Base-by-base conservation (phyloP, 2,329 filamentous ascomycete species). In the Aureobasidium uvarum region DNA sequence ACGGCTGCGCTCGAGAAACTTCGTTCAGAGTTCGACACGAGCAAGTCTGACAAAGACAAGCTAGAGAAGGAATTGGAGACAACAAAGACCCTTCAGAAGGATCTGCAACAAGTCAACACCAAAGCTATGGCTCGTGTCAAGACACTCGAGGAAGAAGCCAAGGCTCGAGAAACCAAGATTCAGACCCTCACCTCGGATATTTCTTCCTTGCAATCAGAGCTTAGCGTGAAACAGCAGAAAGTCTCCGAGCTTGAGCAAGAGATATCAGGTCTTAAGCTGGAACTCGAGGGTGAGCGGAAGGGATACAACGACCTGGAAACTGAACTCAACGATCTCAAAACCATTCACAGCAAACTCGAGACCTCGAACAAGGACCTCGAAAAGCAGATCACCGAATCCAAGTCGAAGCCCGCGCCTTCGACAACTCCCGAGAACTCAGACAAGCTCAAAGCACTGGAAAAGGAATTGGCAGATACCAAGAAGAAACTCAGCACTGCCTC, bases 211-310 rank as follows among this genome's bases (percentile, higher is more conserved):
- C 68, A 72, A 50, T 66, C 68, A 2, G 71, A 73, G 5, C 64
- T 71, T 16, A 68, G 70, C 18, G 62, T 54, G 23, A 66, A 68
- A 28, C 68, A 70, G 36, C 68, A 63, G 25, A 70, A 72, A 56
- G 62, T 77, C 20, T 77, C 82, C 48, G 80, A 83, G 23, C 76
- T 78, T 23, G 79, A 82, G n/a, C 71, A 71, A 36, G 71, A 73
- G 48, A 38, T 73, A 25, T 67, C 69, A 1, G 66, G 68, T 28
- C 65, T 74, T 18, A 59, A 65, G 51, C 43, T 66, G 3, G 65
- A 71, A 48, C 51, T 69, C 1, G 64, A 69, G 45, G 66, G 66
- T 1, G 68, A 69, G 50, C 36, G 67, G 28, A 67, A 68, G 38
- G 68, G 68, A 16, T 68, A 66, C 39, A 62, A 64, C 14, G 67